Base-by-base conservation (phyloP, 2,329 filamentous ascomycete genomes). In the Penicillium sp. region DNA sequence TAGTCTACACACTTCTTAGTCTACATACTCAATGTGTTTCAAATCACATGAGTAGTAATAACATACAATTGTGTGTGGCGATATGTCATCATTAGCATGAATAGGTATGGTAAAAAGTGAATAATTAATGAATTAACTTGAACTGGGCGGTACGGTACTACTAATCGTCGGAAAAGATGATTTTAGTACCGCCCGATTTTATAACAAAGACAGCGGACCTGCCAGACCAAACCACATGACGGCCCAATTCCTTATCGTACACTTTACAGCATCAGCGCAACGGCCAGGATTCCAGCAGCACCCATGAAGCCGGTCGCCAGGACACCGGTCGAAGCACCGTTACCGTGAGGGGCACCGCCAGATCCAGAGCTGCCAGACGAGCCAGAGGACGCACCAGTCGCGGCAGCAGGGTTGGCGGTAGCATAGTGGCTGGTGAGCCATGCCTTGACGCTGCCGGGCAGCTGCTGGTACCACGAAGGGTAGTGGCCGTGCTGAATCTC, bases 391-490 rank as follows among this genome's bases (percentile, higher is more conserved):
- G 19, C 37, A 30, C 28, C 44, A 17, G 55, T 45, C n/a, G 42
- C 60, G 24, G 49, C 42, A 47, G 42, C 24, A 5, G 44, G 2
- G 24, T 17, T 40, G 33, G 17, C 50, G 33, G 58, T 60, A 12
- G 53, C 44, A 42, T 59, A 58, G 22, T 59, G 47, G 49, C 44
- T 62, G n/a, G 28, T 35, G 5, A 61, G 28, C 58, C 70, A 73
- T 40, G 60, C 69, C 63, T 76, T 70, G 49, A 73, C 71, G 24
- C 65, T 67, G 17, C 61, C 47, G 3, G 72, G 72, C 1, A 76
- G 66, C 12, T 63, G 59, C 30, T 65, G 59, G 47, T 73, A 75
- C 74, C 74, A 75, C 26, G 53, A 56, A 1, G 73, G 71, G 10
- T 61, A 68, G 49, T 69, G 59, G 26, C 72, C 71, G n/a, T 66